Conservation (phyloP, 139 green algal species). For the Ulvella scutata region DNA sequence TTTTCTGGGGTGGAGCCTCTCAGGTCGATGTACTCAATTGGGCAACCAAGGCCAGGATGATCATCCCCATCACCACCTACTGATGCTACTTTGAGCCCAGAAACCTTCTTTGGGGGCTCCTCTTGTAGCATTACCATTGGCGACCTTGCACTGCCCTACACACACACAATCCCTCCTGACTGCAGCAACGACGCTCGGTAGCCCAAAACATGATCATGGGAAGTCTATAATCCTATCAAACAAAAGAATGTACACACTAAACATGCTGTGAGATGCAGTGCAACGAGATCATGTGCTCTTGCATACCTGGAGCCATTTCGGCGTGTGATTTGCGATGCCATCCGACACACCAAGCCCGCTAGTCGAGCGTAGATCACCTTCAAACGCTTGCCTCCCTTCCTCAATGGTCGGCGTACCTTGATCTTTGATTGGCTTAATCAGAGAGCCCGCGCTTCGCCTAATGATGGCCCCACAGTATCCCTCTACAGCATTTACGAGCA, state of each 20-base stretch:
- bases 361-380: constrained; percentile 37
- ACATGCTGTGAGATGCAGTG: neutral
- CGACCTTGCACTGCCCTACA: constrained; percentile 39
- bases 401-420: constrained; percentile 11
- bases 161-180: neutral
- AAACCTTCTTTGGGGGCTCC: constrained; percentile 61
- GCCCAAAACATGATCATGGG: neutral
- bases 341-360: constrained; percentile 62
- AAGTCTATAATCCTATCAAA: neutral
- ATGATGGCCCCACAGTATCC: too few species aligned
- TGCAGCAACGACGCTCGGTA: neutral
- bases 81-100: constrained; percentile 52
- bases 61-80: constrained; percentile 61
- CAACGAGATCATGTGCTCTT: neutral
- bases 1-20: constrained; percentile 63
- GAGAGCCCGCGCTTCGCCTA: too few species aligned
- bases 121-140: constrained; percentile 64
- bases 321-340: constrained; percentile 58
- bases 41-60: constrained; percentile 58
- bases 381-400: constrained; percentile 28
- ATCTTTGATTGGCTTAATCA: too few species aligned
- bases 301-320: constrained; percentile 70
- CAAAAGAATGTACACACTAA: neutral
- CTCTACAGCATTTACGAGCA: too few species aligned
- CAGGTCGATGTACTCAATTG: constrained; percentile 80